Evolutionary conservation across 2,329 filamentous ascomycete genomes (phyloP).

Genomic region (Magnaporthiopsis rhizophila): DNA sequence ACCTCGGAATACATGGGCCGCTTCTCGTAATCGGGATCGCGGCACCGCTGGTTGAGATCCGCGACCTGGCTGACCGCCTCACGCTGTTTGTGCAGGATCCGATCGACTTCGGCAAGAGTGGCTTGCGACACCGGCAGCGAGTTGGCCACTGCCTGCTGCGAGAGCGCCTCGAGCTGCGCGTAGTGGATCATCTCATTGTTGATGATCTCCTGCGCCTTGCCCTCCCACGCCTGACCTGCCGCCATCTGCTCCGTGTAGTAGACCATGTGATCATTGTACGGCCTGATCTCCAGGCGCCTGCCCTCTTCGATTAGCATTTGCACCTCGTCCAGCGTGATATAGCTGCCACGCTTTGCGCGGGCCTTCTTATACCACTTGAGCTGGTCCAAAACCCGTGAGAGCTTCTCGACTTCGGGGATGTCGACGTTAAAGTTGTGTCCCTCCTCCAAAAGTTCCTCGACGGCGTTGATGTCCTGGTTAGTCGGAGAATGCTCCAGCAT

Average conservation of each 20-base stretch:
- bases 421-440: slow-evolving; percentile 87
- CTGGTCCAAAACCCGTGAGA: slow-evolving; percentile 75
- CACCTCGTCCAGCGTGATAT: slow-evolving; percentile 71
- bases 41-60: slow-evolving; percentile 70
- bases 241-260: slow-evolving; percentile 69
- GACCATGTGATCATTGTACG: slow-evolving; percentile 70
- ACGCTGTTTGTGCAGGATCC: slow-evolving; percentile 89
- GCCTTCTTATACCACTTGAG: slow-evolving; percentile 84
- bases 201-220: slow-evolving; percentile 87
- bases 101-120: slow-evolving; percentile 75
- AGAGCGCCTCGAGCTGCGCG: slow-evolving; percentile 86
- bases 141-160: slow-evolving; percentile 63
- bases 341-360: slow-evolving; percentile 51
- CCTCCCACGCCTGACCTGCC: slow-evolving; percentile 81
- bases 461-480: slow-evolving; percentile 59
- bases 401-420: slow-evolving; percentile 75
- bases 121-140: slow-evolving; percentile 73
- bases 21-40: slow-evolving; percentile 64
- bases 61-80: slow-evolving; percentile 87
- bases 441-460: slow-evolving; percentile 86
- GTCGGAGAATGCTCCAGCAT: slow-evolving; percentile 57
- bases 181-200: slow-evolving; percentile 88
- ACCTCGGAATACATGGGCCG: slow-evolving; percentile 85
- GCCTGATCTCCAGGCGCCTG: slow-evolving; percentile 66
- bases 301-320: slow-evolving; percentile 71